Base-by-base conservation (phyloP, 768 basidiomycete species). In the Terana coerulea region DNA sequence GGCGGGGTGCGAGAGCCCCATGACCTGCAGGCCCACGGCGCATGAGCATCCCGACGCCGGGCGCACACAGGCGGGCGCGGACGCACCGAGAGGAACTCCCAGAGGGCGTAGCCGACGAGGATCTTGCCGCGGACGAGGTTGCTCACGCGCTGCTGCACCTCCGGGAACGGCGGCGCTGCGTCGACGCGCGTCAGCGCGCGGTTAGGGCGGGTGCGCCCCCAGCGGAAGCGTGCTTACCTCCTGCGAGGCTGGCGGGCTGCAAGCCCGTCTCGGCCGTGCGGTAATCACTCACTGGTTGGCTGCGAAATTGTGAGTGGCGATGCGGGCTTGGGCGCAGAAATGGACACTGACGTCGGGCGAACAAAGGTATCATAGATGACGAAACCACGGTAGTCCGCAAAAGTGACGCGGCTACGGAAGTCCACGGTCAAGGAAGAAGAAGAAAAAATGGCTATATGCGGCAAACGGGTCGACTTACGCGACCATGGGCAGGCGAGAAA, bases 51-150 rank as follows among this genome's bases (percentile, higher is more conserved):
- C 2, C 5, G 25, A 22, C 5, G 19, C 22, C 31, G 14, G 37
- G 33, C 31, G 26, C 10, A 5, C 43, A 42, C 48, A 9, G n/a
- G 37, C 15, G 33, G 34, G 15, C 4, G n/a, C 39, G 42, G 43
- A 65, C 72, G 43, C 57, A 78, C 80, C 42, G 79, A 79, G 52
- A 81, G 64, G 55, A 78, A 75, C 35, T 71, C 67, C 79, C 79
- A 81, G 17, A 81, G 61, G 28, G 69, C 65, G 58, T 82, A 74
- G n/a, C 81, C 80, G n/a, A 82, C 70, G 24, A 82, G 61, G 15
- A 81, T 72, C 57, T 77, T 80, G 52, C 70, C 67, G 15, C 59
- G 63, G 43, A 81, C 69, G 37, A 76, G 56, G n/a, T 60, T 58
- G 11, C 72, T 68, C 8, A 80, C 75, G 7, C 64, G 68, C 31